These are phyloP conservation scores for Cyberlindnera maclurae DNA, from an alignment of 805 yeast genomes.

Conservation along the genomic window DNA sequence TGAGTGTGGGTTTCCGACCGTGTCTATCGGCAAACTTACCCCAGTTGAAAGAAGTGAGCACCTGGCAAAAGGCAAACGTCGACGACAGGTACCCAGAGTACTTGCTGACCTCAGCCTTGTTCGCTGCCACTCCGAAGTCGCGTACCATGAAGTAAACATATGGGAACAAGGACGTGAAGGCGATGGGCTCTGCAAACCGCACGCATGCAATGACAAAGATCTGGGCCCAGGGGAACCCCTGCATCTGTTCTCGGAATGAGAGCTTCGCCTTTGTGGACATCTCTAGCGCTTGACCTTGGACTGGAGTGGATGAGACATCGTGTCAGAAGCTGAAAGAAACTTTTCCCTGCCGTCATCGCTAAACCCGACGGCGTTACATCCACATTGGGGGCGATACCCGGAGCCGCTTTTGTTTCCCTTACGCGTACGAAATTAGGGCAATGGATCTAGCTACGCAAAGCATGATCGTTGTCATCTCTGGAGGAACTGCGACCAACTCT, in stretches of 20 bases:
- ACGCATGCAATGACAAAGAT: conserved; percentile 34
- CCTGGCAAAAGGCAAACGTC: conserved; percentile 55
- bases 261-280: conserved; percentile 4
- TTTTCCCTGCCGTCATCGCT: too few species aligned
- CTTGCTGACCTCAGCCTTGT: conserved; percentile 46
- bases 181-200: conserved; percentile 54
- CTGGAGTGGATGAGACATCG: too few species aligned
- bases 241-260: conserved; percentile 42
- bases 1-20: conserved; percentile 50
- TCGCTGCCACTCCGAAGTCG: conserved; percentile 44
- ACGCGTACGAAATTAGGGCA: too few species aligned
- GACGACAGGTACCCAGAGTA: conserved; percentile 60
- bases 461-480: conserved; percentile 42
- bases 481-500: conserved; percentile 85
- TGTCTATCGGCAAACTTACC: conserved; percentile 45
- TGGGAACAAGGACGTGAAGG: conserved; percentile 59
- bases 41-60: conserved; percentile 53
- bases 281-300: too few species aligned
- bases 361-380: too few species aligned
- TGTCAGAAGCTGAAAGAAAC: too few species aligned
- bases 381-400: too few species aligned
- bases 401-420: background rate
- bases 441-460: background rate
- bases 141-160: conserved; percentile 58
- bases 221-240: conserved; percentile 51